Conservation (phyloP, 1,139 yeast genomes). For the Saccharomyces uvarum region DNA sequence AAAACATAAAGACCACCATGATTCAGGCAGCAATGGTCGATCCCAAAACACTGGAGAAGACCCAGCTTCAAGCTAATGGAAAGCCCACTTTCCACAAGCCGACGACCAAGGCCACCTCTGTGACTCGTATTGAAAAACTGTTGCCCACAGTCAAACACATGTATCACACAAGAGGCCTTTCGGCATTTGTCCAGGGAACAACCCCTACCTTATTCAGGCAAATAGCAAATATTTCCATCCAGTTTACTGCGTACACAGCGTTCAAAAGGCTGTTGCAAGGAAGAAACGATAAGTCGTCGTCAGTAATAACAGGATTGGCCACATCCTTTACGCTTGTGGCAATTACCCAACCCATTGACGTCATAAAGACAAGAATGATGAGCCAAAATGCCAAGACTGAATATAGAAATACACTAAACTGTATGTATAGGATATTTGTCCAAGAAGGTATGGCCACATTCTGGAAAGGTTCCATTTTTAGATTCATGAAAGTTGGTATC, state of each 20-base stretch:
- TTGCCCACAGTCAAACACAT: constrained; percentile 49
- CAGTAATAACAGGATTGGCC: constrained; percentile 50
- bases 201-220: constrained; percentile 75
- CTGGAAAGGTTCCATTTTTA: constrained; percentile 76
- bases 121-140: constrained; percentile 11
- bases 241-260: constrained; percentile 77
- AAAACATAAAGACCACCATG: constrained; percentile 77
- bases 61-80: neutral
- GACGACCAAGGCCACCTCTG: constrained; percentile 7
- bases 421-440: constrained; percentile 63
- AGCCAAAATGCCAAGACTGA: constrained; percentile 50
- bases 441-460: constrained; percentile 58
- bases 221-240: constrained; percentile 66
- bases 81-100: constrained; percentile 22
- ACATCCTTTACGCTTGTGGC: constrained; percentile 63
- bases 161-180: constrained; percentile 62
- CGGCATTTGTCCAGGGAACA: constrained; percentile 78
- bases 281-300: constrained; percentile 37
- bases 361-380: constrained; percentile 82
- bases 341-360: constrained; percentile 86
- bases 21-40: constrained; percentile 50
- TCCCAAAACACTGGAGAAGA: constrained; percentile 6
- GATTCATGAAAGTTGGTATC: constrained; percentile 68
- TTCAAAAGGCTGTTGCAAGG: constrained; percentile 59
- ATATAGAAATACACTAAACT: constrained; percentile 56